Evolutionary conservation across 2,329 filamentous ascomycete species (phyloP), one percentile per base, ranked within the genome.

Genomic region (Fusarium sp.): DNA sequence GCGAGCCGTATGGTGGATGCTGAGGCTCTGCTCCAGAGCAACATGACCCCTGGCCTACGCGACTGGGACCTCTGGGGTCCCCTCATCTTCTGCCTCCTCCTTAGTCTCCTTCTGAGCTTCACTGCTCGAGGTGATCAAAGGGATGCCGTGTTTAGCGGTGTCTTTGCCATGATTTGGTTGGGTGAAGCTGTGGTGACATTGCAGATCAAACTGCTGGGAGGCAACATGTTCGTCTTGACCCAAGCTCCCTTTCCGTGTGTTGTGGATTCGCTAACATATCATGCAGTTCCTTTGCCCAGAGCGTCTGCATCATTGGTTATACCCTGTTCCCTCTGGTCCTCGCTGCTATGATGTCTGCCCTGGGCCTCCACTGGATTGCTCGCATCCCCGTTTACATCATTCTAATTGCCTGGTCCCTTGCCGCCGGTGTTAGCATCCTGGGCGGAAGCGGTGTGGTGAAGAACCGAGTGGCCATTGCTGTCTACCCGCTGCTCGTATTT

Each of bases 11-110:
- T 91, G 75, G 85, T 92, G 83, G 90, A 92, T 81, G 83, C 90
- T n/a, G 90, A 92, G 80, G 81, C 85, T 42, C 81, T 92, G 74
- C 84, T 92, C 42, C 87, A 89, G 81, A 91, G 88, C 75, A 89
- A 90, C 80, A 97, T 98, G 94, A 96, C 92, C 74, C 93, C 97
- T 60, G 95, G 95, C 1, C 85, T 98, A 79, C 88, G 96, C 71
- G 95, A 99, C 84, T 99, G 96, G 96, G 96, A 99, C 87, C 89
- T 99, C 60, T 99, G 96, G 96, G 96, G 96, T 0, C 96, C 96
- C 38, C 86, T 99, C 65, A 91, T 99, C 74, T 99, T 99, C 86
- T 98, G 96, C 79, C 85, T 99, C 75, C 85, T 97, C 67, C 86
- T 99, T 67, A 96, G 94, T 75, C 88, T 98, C 83, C 90, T 99